A percentile compares a stretch with the other conserved stretches of the same genome.
phyloP scores from a whole-genome alignment of 768 basidiomycete genomes.

The Tylopilus intermedius region DNA sequence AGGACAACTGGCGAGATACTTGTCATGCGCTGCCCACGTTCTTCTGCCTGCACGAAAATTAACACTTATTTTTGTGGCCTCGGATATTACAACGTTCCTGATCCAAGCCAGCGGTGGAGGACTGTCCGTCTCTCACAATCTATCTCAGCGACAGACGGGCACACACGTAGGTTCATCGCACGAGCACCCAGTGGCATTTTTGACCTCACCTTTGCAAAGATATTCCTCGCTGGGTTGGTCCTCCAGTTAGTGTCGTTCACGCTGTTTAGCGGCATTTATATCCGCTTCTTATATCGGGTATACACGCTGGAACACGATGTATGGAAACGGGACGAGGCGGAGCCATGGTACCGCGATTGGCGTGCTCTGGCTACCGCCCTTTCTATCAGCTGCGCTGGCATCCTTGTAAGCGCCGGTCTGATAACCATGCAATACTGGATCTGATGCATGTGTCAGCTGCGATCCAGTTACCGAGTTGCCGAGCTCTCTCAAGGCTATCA shows the following conservation, averaged over 20 bases:
- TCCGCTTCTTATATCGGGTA: slow-evolving; percentile 47
- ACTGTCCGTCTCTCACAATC: slow-evolving; percentile 1
- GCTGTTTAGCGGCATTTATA: slow-evolving; percentile 43
- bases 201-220: slow-evolving; percentile 43
- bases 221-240: slow-evolving; percentile 54
- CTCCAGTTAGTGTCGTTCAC: slow-evolving; percentile 52
- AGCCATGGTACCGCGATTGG: slow-evolving; percentile 56
- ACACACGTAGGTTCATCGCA: slow-evolving; percentile 31
- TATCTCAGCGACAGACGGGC: slow-evolving; percentile 24
- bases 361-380: slow-evolving; percentile 48
- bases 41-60: slow-evolving; percentile 45
- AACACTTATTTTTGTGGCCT: slow-evolving; percentile 54
- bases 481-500: slow-evolving; percentile 63
- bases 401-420: slow-evolving; percentile 43
- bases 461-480: slow-evolving; percentile 55
- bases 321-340: slow-evolving; percentile 37
- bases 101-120: slow-evolving; percentile 45
- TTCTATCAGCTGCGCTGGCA: slow-evolving; percentile 53
- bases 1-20: slow-evolving; percentile 50
- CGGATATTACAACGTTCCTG: slow-evolving; percentile 62
- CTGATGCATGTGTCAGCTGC: slow-evolving; percentile 40
- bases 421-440: not conserved
- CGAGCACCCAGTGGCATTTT: not conserved
- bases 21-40: slow-evolving; percentile 45
- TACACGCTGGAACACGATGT: slow-evolving; percentile 28